Evolutionary conservation across 2,329 filamentous ascomycete genomes (phyloP), one percentile per base, ranked within the genome.

Genomic region (Ophiosphaerella herpotricha): DNA sequence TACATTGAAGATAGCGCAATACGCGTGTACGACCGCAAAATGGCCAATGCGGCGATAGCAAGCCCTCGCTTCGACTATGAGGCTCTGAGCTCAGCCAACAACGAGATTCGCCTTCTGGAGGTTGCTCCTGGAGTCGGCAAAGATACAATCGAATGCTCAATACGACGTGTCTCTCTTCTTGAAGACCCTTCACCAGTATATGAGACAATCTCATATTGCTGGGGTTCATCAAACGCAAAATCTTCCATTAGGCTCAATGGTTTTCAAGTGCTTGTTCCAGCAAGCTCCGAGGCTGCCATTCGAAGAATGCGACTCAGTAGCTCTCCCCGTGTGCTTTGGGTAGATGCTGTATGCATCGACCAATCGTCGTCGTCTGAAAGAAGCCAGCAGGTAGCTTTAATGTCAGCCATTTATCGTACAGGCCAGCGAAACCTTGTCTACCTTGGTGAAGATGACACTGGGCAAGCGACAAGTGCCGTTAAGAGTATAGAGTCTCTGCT

Each of bases 141-240:
- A 13, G 21, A 18, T 13, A 26, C 37, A 7, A 5, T 44, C 4
- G 3, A 18, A 12, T 44, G 42, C 18, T 12, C 21, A 4, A 29
- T 44, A n/a, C 26, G 23, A 23, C n/a, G 7, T 2, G 21, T 38
- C 5, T 38, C 33, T 13, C 35, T 38, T 13, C 34, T 44, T 7
- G n/a, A 46, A 2, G 14, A 16, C 2, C 43, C 14, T n/a, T 4
- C 31, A 9, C 35, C 14, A 7, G 8, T 8, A 1, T 46, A 39
- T 29, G 43, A 46, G 34, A 39, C 43, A 5, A 39, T 46, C 6
- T 46, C 43, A 9, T 46, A 46, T 21, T 46, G 36, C 11, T 46
- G 43, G 35, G 43, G 43, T 11, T 7, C 24, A n/a, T 9, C n/a
- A 11, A 46, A 16, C n/a, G 6, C 11, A 2, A 24, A 11, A 33